Evolutionary conservation across 2,329 filamentous ascomycete genomes (phyloP), one percentile per base, ranked within the genome.

Genomic region (Bipolaris sorokiniana): DNA sequence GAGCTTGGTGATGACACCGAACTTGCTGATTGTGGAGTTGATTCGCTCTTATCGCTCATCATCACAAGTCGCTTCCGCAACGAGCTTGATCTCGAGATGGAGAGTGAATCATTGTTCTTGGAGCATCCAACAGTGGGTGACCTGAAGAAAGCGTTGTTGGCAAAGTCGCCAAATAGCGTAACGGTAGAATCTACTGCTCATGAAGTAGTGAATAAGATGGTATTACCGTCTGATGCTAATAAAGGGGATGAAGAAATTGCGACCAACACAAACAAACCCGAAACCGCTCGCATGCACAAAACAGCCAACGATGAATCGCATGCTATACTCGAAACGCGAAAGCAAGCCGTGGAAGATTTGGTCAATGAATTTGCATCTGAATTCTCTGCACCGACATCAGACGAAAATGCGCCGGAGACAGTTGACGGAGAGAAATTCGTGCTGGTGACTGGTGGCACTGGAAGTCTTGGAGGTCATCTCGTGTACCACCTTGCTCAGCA

Each of bases 61-160:
- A 63, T 72, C 37, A 48, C 54, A 13, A 52, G 52, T 42, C 56
- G 55, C 7, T 41, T 70, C 15, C 57, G 56, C 9, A 37, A 61
- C 13, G 60, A 63, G 26, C 60, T 66, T 2, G 60, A 59, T 4
- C 18, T 68, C 5, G 62, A 68, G 4, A 31, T 69, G 9, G 13
- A 23, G 26, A 36, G 7, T 15, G 40, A 52, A n/a, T 38, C 50
- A 5, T 31, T 52, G 33, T 46, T 52, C 31, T 20, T 46, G 7
- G 79, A 82, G 58, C 85, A 85, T 68, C 79, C 82, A 2, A 84
- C 83, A 2, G 82, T 88, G 20, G 82, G 83, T 61, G 84, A 86
- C 56, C 83, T 88, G 52, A 86, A 88, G 71, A 81, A 81, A 45
- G 80, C 82, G 16, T 18, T 46, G 16, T 81, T 89, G 38, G 46